Base-by-base conservation (phyloP, 2,329 filamentous ascomycete species). In the Setomelanomma holmii region DNA sequence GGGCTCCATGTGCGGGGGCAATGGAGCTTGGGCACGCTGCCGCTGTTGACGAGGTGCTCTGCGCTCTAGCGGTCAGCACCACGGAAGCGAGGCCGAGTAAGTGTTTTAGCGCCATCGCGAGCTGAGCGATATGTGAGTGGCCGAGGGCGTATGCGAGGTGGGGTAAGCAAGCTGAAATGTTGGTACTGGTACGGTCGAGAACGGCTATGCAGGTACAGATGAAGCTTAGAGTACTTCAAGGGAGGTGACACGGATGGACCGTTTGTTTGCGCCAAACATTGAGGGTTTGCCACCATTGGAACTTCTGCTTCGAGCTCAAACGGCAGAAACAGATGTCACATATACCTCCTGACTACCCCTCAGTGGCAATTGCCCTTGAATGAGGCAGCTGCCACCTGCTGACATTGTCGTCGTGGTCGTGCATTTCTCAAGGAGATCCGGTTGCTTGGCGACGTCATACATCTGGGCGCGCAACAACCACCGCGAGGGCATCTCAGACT, bases 11-110 rank as follows among this genome's bases (percentile, higher is more conserved):
- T 36, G 60, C 64, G 27, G 76, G 71, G 17, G 70, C 66, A 49
- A 78, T 67, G 4, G 71, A 71, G 40, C 67, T 69, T 33, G 73
- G 70, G 63, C 74, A 78, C 24, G 68, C 55, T 20, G 64, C 40
- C 17, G 61, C 55, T 35, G 61, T 48, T 30, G 27, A 30, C 27
- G 55, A 51, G 41, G 51, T 55, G 41, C 47, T 55, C 48, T 68
- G 65, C 49, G 66, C 66, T 49, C 53, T 59, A 54, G 56, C 68
- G 52, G 61, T 51, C 40, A 61, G 51, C 49, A 54, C 55, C 27
- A 63, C 55, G 45, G 56, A 63, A 45, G 53, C 56, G 55, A 69
- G 57, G 40, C 53, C 61, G 54, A 68, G 48, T 44, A 71, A 60
- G 55, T 61, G 60, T 55, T 59, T 68, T 51, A 64, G 56, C 43